Base-by-base conservation (phyloP, 805 yeast genomes). In the Priceomyces carsonii region DNA sequence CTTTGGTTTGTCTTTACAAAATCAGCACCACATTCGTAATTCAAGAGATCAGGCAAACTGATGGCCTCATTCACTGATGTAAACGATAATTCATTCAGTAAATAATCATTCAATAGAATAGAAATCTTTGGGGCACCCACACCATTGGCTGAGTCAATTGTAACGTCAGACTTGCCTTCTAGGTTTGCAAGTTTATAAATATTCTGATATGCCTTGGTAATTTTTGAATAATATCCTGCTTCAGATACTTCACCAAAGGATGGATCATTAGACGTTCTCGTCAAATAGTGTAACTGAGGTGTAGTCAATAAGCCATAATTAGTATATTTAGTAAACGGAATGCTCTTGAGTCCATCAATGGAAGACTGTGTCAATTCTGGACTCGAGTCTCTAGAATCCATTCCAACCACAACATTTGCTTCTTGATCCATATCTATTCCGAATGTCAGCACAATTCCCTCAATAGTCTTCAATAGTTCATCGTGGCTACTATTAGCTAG, bases 121-220 rank as follows among this genome's bases (percentile, higher is more conserved):
- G 58, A 51, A 18, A 81, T 67, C 54, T 85, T 84, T 14, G 86
- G 85, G 1, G 89, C 95, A 12, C 99, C 99, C 25, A 93, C 86
- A n/a, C 99, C 99, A 56, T 93, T 93, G 6, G 99, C 99, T 25
- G 89, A 81, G 63, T 93, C 99, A 13, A 93, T 78, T 2, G 80
- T 75, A 46, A 90, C 69, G 17, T 63, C 54, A 23, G 78, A 64
- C 32, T 59, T 50, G 2, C 40, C 39, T 12, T 31, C 30, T 6
- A 44, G 44, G 1, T 31, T 47, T 45, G 57, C 47, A 9, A 54
- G 43, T 12, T 58, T 45, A 35, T 61, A 55, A 33, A 85, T 70
- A 13, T 60, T 49, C 34, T 62, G 66, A 57, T 79, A 77, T 0
- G 90, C 76, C 0, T 49, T 43, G 4, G 81, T 59, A 39, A 87